Conservation (phyloP, 2,329 filamentous ascomycete genomes). For the Colletotrichum lupini region DNA sequence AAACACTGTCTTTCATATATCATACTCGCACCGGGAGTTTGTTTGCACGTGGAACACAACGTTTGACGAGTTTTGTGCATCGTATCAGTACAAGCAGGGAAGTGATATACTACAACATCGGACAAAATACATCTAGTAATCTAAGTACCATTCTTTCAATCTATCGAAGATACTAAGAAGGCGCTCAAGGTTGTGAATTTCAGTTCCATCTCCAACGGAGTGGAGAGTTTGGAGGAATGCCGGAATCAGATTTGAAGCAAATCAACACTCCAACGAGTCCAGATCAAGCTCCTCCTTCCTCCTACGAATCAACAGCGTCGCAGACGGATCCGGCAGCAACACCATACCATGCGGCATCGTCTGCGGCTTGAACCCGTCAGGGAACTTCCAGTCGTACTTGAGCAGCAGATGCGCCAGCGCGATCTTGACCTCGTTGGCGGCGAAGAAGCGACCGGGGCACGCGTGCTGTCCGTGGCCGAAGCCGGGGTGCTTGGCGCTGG, state of each 20-base stretch:
- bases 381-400: conserved; percentile 44
- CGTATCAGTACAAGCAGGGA: no score
- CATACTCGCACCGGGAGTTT: no score
- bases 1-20: no score
- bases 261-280: neutral
- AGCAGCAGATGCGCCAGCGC: conserved; percentile 44
- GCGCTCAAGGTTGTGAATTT: no score
- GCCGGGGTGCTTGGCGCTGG: conserved; percentile 41
- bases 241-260: neutral
- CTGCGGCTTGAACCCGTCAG: neutral
- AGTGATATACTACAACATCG: no score
- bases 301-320: conserved; percentile 8
- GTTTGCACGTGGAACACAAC: no score
- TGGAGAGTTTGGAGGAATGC: neutral
- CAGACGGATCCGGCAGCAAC: conserved; percentile 8
- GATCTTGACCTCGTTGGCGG: conserved; percentile 49
- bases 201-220: no score
- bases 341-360: conserved; percentile 5
- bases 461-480: conserved; percentile 51
- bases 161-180: no score
- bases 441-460: conserved; percentile 52
- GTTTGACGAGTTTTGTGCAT: no score
- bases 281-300: conserved; percentile 23
- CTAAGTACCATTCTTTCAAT: no score
- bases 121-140: no score